phyloP scores from a whole-genome alignment of 495 filamentous ascomycete genomes.

The Hypoxylon intermedium region DNA sequence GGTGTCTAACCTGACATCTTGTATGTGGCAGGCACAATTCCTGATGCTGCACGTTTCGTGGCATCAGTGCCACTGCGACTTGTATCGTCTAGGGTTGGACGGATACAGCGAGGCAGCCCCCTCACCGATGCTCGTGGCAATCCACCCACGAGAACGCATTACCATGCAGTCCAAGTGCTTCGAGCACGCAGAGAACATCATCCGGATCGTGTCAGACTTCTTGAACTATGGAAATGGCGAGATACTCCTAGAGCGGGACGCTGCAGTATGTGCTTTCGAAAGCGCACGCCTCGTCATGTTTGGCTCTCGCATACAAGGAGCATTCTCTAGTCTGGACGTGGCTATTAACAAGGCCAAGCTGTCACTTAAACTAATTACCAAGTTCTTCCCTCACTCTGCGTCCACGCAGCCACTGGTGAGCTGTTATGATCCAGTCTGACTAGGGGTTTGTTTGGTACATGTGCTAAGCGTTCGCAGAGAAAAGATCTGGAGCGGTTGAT shows the following conservation, averaged over 20 bases:
- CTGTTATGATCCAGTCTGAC: neutral
- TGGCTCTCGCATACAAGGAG: slow-evolving; percentile 30
- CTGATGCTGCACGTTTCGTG: slow-evolving; percentile 42
- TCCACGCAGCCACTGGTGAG: slow-evolving; percentile 35
- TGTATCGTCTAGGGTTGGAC: slow-evolving; percentile 40
- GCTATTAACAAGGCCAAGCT: slow-evolving; percentile 34
- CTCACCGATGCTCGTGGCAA: slow-evolving; percentile 27
- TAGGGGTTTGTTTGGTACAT: no score
- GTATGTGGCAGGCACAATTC: slow-evolving; percentile 32
- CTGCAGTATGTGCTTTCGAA: slow-evolving; percentile 41
- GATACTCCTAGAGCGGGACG: slow-evolving; percentile 36
- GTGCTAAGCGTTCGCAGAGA: slow-evolving; percentile 17
- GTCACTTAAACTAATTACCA: slow-evolving; percentile 34
- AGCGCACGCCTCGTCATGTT: slow-evolving; percentile 39
- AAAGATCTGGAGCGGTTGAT: slow-evolving; percentile 35
- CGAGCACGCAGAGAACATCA: slow-evolving; percentile 40
- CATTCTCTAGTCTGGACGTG: slow-evolving; percentile 26
- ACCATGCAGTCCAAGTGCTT: slow-evolving; percentile 37
- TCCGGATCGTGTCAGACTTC: slow-evolving; percentile 38
- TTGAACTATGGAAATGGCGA: slow-evolving; percentile 11
- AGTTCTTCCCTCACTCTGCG: slow-evolving; percentile 36
- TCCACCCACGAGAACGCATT: slow-evolving; percentile 27
- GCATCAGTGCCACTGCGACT: slow-evolving; percentile 44
- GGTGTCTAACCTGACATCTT: slow-evolving; percentile 18
- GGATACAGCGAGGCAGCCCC: slow-evolving; percentile 42